phyloP scores from a whole-genome alignment of 1,284 basidiomycete genomes.

The Cutaneotrichosporon cyanovorans region DNA sequence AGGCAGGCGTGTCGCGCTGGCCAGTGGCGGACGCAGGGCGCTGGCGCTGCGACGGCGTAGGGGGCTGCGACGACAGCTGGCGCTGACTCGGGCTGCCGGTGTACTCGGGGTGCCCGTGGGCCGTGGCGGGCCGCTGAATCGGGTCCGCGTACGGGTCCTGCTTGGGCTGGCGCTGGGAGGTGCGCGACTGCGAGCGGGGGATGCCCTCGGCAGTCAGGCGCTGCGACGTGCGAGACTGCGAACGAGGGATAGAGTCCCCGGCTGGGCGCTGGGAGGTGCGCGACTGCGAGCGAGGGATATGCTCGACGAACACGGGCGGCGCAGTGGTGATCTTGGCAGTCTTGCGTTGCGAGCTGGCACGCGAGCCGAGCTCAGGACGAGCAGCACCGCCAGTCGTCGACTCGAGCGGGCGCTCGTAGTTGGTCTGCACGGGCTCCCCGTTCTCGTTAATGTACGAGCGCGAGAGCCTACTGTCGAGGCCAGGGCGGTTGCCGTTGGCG shows the following conservation, averaged over 20 bases:
- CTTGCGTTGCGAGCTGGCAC: background rate
- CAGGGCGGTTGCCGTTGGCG: background rate
- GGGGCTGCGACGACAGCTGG: background rate
- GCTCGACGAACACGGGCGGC: slow-evolving; percentile 5
- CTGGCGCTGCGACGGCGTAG: too few relatives aligned
- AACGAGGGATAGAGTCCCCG: background rate
- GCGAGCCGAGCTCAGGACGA: background rate
- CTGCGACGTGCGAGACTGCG: background rate
- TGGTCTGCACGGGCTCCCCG: slow-evolving; percentile 5
- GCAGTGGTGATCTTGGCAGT: slow-evolving; percentile 1
- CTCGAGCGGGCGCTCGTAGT: slow-evolving; percentile 10
- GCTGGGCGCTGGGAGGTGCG: background rate
- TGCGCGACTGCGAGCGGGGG: background rate
- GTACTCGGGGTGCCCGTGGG: background rate
- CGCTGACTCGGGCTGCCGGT: background rate
- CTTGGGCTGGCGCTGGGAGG: background rate
- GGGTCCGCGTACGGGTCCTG: background rate
- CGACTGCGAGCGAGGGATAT: background rate
- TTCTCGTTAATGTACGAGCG: slow-evolving; percentile 35
- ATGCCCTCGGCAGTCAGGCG: too few relatives aligned
- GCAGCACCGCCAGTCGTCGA: background rate
- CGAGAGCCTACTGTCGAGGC: slow-evolving; percentile 24
- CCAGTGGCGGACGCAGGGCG: background rate
- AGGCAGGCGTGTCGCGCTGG: background rate
- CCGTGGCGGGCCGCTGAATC: background rate